phyloP scores from a whole-genome alignment of 352 stramenopile genomes.

The Pythium monospermum region DNA sequence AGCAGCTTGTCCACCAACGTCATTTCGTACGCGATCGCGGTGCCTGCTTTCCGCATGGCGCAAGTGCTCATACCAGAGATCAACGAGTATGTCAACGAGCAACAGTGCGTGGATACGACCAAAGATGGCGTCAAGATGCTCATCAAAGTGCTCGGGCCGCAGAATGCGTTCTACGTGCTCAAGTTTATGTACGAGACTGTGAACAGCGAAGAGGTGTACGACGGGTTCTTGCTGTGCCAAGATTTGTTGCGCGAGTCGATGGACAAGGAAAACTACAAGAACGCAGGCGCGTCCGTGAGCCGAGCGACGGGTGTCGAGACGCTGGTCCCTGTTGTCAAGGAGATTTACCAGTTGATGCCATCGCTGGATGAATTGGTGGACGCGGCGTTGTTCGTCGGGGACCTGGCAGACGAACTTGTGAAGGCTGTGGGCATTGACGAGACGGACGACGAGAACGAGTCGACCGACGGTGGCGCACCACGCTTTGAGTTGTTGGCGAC shows the following conservation, averaged over 20 bases:
- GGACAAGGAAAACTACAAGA: constrained; percentile 58
- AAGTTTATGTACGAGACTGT: constrained; percentile 68
- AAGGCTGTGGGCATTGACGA: constrained; percentile 7
- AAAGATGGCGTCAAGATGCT: constrained; percentile 45
- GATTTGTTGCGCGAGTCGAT: constrained; percentile 59
- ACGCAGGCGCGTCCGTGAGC: constrained; percentile 33
- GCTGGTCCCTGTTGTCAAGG: constrained; percentile 39
- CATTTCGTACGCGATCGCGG: constrained; percentile 57
- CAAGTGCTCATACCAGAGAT: constrained; percentile 42
- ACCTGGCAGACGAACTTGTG: constrained; percentile 54
- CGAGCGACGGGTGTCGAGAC: constrained; percentile 37
- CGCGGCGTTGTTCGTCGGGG: constrained; percentile 41
- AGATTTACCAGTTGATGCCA: constrained; percentile 49
- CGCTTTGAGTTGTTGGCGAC: constrained; percentile 17
- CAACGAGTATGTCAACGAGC: constrained; percentile 37
- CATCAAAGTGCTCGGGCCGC: constrained; percentile 51
- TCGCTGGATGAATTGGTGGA: constrained; percentile 64
- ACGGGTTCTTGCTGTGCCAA: constrained; percentile 58
- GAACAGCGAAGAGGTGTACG: constrained; percentile 69
- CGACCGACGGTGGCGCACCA: too few species aligned
- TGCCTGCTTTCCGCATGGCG: constrained; percentile 64
- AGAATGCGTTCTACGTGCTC: constrained; percentile 71
- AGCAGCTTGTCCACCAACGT: constrained; percentile 53
- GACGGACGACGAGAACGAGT: constrained; percentile 13
- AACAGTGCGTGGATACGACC: constrained; percentile 47